Conservation (phyloP, 2,329 filamentous ascomycete species). For the Diplodia mutila region DNA sequence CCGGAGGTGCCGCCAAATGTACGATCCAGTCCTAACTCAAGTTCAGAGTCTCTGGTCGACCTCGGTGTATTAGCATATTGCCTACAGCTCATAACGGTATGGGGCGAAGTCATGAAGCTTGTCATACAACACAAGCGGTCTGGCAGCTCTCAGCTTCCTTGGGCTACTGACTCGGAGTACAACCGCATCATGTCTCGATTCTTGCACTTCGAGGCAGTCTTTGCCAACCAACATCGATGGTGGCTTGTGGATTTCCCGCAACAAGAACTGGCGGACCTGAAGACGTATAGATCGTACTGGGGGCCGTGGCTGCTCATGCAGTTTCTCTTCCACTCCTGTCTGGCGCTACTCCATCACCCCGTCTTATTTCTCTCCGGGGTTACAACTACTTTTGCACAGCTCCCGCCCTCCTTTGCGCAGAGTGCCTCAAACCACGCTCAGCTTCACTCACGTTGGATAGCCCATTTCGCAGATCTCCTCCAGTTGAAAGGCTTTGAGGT, state of each 20-base stretch:
- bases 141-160: background rate
- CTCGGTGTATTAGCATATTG: background rate
- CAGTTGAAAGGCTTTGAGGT: background rate
- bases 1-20: background rate
- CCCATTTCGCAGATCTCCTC: background rate
- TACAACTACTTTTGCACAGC: background rate
- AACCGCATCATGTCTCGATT: background rate
- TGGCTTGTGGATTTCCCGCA: background rate
- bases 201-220: background rate
- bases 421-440: background rate
- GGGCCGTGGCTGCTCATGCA: conserved; percentile 1
- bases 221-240: background rate
- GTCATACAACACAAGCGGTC: background rate
- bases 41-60: background rate
- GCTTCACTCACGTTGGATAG: background rate
- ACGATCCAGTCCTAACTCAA: no score
- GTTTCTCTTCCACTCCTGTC: background rate
- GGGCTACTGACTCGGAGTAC: background rate
- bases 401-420: background rate
- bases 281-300: background rate
- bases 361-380: background rate
- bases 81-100: background rate
- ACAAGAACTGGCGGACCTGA: background rate
- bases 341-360: background rate
- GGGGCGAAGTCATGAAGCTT: background rate